These are phyloP conservation scores for Zygosaccharomyces pseudobailii DNA, from an alignment of 1,139 yeast species.

Conservation along the genomic window DNA sequence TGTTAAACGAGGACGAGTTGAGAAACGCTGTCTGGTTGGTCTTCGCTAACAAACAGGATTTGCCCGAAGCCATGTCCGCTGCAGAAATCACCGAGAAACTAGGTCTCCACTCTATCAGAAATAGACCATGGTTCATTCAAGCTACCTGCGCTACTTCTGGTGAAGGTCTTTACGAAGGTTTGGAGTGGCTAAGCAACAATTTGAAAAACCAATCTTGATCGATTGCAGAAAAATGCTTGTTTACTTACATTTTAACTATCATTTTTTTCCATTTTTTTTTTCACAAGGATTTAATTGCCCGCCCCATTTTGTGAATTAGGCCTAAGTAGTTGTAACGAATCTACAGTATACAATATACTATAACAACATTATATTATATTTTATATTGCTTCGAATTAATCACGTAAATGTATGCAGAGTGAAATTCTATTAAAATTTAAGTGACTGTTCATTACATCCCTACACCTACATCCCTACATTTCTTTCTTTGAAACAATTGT, in stretches of 20 bases:
- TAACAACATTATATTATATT: conserved; percentile 1
- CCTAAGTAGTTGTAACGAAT: conserved; percentile 6
- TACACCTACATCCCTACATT: neutral
- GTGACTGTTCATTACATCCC: neutral
- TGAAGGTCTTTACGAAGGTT: conserved; percentile 86
- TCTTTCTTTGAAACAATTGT: neutral
- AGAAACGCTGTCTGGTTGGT: conserved; percentile 86
- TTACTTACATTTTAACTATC: neutral
- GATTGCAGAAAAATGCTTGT: conserved; percentile 9
- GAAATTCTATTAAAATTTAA: neutral
- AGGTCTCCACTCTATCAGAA: conserved; percentile 78
- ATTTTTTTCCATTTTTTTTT: conserved; percentile 1
- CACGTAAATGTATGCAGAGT: neutral
- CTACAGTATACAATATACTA: conserved; percentile 4
- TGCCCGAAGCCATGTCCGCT: conserved; percentile 89
- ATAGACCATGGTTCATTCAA: conserved; percentile 87
- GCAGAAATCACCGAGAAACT: conserved; percentile 83
- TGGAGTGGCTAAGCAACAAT: conserved; percentile 85
- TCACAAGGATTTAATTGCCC: neutral
- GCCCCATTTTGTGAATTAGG: conserved; percentile 6
- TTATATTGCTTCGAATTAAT: neutral
- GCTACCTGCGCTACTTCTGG: conserved; percentile 89
- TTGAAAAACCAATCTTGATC: conserved; percentile 52
- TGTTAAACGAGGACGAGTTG: conserved; percentile 90
- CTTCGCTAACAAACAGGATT: conserved; percentile 90